Base-by-base conservation (phyloP, 2,329 filamentous ascomycete species). In the Raffaelea ambrosiae region DNA sequence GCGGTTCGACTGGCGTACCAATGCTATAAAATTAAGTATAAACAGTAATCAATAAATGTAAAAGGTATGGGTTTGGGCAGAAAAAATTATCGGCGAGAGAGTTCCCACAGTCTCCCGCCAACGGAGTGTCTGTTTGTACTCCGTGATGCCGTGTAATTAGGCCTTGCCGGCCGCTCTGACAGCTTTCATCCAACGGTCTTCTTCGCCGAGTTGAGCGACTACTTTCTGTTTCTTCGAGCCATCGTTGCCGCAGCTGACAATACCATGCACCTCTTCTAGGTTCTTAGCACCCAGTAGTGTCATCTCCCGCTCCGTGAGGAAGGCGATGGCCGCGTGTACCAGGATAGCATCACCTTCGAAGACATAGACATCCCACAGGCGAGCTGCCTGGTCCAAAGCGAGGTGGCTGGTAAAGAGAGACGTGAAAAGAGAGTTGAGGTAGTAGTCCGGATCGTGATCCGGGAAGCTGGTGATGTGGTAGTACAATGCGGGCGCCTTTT, bases 281-380 rank as follows among this genome's bases (percentile, higher is more conserved):
- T 63, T 71, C 54, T 66, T 68, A 11, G 71, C 65, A 9, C 69
- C 66, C 1, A 80, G 66, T 3, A 81, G 62, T 1, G 66, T 59
- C 64, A 74, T 74, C 57, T 80, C 76, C 18, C 67, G 68, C 26
- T 69, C 66, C 5, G 77, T 55, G 19, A 93, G 63, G 18, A 86
- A 68, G 0, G 83, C 87, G 0, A 89, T 81, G 0, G 79, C 84
- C 1, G 84, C 84, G 0, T 86, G 71, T 7, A 91, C 76, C 0
- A 90, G 68, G 1, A 86, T 71, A 1, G 77, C 71, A 54, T 94
- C 88, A 22, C 86, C 86, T 59, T 94, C 88, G 54, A 94, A 88
- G 3, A 86, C 80, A 55, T 87, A 88, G 0, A 91, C 79, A 54
- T 94, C 88, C 85, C 86, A 91, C 13, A 93, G 65, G 2, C 88